Conservation (phyloP, 805 yeast genomes). For the Gaillardinia entomophila region DNA sequence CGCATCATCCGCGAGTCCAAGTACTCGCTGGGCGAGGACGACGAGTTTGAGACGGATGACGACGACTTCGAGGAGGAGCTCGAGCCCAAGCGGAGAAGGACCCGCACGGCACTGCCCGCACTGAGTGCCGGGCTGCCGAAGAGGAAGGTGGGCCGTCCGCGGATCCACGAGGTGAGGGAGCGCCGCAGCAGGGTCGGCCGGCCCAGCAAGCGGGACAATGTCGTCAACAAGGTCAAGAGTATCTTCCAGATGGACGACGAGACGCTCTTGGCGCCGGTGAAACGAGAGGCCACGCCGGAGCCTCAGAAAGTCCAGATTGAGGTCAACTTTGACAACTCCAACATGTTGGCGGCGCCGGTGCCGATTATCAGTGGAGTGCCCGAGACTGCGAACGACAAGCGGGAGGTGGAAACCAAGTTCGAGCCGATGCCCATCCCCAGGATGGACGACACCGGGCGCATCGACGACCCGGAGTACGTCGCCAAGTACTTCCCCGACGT, state of each 20-base stretch:
- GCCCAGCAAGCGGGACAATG: conserved; percentile 20
- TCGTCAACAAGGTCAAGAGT: conserved; percentile 23
- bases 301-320: conserved; percentile 1
- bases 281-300: conserved; percentile 9
- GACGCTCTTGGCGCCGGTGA: conserved; percentile 8
- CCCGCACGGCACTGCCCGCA: conserved; percentile 2
- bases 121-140: background rate
- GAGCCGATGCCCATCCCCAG: conserved; percentile 25
- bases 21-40: conserved; percentile 1
- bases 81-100: background rate
- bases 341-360: conserved; percentile 7
- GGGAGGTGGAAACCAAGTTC: conserved; percentile 11
- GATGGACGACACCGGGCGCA: conserved; percentile 26
- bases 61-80: conserved; percentile 4
- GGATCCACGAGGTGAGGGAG: conserved; percentile 1
- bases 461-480: conserved; percentile 33
- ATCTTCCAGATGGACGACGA: conserved; percentile 31
- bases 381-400: conserved; percentile 3
- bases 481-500: conserved; percentile 39
- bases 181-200: conserved; percentile 15
- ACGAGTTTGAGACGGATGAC: conserved; percentile 4
- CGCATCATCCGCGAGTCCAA: conserved; percentile 20
- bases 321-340: conserved; percentile 13
- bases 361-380: conserved; percentile 23
- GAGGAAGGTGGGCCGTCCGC: conserved; percentile 1